Percentiles rank a stretch among this genome's conserved stretches.
Conservation (phyloP, 75 land plant species). For the Sequoia sempervirens region DNA sequence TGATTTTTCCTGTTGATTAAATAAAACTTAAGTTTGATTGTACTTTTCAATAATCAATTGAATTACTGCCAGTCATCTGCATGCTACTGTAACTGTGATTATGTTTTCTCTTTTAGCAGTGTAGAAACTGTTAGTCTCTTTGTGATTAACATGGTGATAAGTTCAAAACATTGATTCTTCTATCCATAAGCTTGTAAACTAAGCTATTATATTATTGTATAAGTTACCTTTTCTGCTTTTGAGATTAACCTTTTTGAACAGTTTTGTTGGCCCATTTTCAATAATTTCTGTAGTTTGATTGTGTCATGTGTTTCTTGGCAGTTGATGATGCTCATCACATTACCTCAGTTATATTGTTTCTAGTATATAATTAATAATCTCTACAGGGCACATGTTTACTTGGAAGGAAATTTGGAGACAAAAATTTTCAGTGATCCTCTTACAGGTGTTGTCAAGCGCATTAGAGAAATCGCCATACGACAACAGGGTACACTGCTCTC, state of each 20-base stretch:
- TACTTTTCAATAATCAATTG: not conserved
- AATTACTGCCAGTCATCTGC: not conserved
- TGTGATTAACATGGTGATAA: not conserved
- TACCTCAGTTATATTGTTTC: not conserved
- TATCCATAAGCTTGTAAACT: not conserved
- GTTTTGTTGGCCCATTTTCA: not conserved
- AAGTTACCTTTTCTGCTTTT: not conserved
- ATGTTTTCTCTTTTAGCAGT: not conserved
- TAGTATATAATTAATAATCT: not conserved
- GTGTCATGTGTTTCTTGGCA: not conserved
- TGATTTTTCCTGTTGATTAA: not conserved
- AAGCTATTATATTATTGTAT: not conserved
- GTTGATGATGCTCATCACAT: not conserved
- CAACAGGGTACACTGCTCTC: conserved; percentile 37
- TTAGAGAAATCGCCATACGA: conserved; percentile 79
- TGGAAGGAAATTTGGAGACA: conserved; percentile 88
- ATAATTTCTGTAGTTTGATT: not conserved
- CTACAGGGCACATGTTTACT: conserved; percentile 53
- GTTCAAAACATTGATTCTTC: not conserved
- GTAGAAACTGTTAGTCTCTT: not conserved
- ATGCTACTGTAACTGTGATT: not conserved
- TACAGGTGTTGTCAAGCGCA: conserved; percentile 66
- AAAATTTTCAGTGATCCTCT: conserved; percentile 71
- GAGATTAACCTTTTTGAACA: not conserved
- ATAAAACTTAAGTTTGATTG: not conserved